Percentiles rank a stretch among this genome's conserved stretches.
Evolutionary conservation across 257 asterid species (phyloP).

Genomic region (Solanum peruvianum): DNA sequence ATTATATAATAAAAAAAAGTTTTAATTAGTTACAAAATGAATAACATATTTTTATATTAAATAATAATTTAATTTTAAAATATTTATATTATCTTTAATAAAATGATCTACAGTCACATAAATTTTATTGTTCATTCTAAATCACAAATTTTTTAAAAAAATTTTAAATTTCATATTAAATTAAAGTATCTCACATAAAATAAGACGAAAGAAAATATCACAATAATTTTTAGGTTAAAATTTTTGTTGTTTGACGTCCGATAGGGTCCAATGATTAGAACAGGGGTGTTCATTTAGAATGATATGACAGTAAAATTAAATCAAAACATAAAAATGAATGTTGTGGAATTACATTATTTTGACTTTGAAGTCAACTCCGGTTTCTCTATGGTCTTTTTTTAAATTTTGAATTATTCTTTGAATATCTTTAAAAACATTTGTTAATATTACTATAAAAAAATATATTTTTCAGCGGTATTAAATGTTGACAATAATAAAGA

Average conservation of each 20-base stretch:
- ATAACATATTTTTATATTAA: too few relatives aligned
- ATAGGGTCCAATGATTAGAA: background rate
- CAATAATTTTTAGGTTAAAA: background rate
- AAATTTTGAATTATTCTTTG: background rate
- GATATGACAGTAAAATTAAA: background rate
- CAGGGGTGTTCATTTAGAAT: background rate
- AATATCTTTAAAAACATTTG: background rate
- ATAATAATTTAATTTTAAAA: too few relatives aligned
- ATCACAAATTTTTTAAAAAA: too few relatives aligned
- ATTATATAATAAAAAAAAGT: too few relatives aligned
- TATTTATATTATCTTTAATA: too few relatives aligned
- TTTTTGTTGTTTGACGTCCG: background rate
- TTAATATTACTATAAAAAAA: too few relatives aligned
- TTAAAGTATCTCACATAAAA: too few relatives aligned
- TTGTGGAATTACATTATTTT: background rate
- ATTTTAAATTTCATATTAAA: accelerated
- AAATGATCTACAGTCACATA: accelerated
- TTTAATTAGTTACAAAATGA: too few relatives aligned
- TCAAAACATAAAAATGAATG: background rate
- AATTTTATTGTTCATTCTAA: too few relatives aligned
- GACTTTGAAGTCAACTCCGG: background rate
- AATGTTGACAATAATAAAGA: too few relatives aligned
- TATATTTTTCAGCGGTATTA: too few relatives aligned
- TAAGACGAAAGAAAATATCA: background rate
- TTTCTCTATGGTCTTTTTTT: background rate